Evolutionary conservation across 768 basidiomycete species (phyloP).

Genomic region (Suillus clintonianus): DNA sequence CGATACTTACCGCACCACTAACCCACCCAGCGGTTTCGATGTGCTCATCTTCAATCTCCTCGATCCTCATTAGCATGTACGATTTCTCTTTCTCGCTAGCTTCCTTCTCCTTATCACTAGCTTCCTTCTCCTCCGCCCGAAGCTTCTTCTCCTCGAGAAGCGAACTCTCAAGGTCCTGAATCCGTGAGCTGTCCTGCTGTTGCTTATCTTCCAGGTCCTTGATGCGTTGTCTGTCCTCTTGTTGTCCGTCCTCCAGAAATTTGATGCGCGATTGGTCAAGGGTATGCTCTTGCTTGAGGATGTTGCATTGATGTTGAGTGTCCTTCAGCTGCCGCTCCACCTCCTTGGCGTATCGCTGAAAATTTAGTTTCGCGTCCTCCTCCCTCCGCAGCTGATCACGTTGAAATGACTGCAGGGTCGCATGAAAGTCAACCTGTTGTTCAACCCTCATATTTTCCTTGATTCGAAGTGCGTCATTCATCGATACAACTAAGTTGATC

Average conservation of each 20-base stretch:
- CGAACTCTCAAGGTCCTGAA: background rate
- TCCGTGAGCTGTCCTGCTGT: background rate
- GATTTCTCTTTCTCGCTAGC: background rate
- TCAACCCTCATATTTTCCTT: background rate
- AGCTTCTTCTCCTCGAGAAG: background rate
- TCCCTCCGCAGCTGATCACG: background rate
- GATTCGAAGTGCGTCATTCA: background rate
- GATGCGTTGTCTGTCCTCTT: background rate
- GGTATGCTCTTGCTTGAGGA: background rate
- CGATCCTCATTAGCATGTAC: background rate
- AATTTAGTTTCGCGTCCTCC: background rate
- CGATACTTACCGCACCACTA: background rate
- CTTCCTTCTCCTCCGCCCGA: background rate
- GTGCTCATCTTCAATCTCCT: background rate
- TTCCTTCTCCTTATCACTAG: no score
- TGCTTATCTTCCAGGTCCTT: background rate
- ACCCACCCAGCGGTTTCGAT: background rate
- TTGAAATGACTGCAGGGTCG: background rate
- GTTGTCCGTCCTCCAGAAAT: background rate
- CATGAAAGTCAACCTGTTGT: background rate
- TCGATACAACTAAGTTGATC: background rate
- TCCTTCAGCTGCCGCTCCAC: background rate
- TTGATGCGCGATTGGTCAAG: background rate
- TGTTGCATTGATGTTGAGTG: background rate
- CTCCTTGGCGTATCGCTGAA: background rate